Evolutionary conservation across 495 filamentous ascomycete genomes (phyloP).

Genomic region (Penicillium dipodomyicola): DNA sequence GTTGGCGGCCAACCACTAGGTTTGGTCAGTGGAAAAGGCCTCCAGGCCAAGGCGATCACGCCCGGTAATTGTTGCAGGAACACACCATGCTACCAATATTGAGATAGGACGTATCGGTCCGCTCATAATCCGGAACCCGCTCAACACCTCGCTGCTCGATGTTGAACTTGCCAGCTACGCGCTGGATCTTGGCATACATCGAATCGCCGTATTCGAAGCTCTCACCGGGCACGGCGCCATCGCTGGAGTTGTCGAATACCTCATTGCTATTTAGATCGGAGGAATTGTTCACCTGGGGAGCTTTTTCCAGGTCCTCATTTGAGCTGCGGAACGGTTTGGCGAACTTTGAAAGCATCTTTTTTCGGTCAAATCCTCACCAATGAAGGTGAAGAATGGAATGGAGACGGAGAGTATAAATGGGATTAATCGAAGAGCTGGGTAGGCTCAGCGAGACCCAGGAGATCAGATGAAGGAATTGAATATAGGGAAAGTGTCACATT

Average conservation of each 20-base stretch:
- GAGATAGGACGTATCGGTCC: slow-evolving; percentile 61
- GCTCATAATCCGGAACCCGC: slow-evolving; percentile 71
- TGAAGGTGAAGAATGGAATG: slow-evolving; percentile 6
- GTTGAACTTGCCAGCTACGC: slow-evolving; percentile 64
- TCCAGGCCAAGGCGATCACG: slow-evolving; percentile 8
- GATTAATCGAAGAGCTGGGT: slow-evolving; percentile 18
- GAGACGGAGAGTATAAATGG: slow-evolving; percentile 3
- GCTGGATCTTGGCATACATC: slow-evolving; percentile 64
- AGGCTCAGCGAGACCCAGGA: slow-evolving; percentile 24
- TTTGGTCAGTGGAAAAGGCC: slow-evolving; percentile 28
- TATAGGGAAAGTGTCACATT: slow-evolving; percentile 23
- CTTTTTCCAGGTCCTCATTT: slow-evolving; percentile 42
- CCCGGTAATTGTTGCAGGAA: slow-evolving; percentile 19
- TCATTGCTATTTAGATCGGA: slow-evolving; percentile 31
- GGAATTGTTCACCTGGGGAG: slow-evolving; percentile 35
- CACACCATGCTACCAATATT: slow-evolving; percentile 76
- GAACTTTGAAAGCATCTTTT: slow-evolving; percentile 18
- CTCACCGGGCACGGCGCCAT: slow-evolving; percentile 58
- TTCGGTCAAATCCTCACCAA: slow-evolving; percentile 10
- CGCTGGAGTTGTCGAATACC: slow-evolving; percentile 40
- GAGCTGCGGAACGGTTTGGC: slow-evolving; percentile 26
- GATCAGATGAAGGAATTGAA: slow-evolving; percentile 16
- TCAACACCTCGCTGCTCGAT: slow-evolving; percentile 81
- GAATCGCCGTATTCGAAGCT: slow-evolving; percentile 61
- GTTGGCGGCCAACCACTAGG: slow-evolving; percentile 79